Evolutionary conservation across 768 basidiomycete genomes (phyloP), one percentile per base, ranked within the genome.

Genomic region (Macrolepiota dolichaula): DNA sequence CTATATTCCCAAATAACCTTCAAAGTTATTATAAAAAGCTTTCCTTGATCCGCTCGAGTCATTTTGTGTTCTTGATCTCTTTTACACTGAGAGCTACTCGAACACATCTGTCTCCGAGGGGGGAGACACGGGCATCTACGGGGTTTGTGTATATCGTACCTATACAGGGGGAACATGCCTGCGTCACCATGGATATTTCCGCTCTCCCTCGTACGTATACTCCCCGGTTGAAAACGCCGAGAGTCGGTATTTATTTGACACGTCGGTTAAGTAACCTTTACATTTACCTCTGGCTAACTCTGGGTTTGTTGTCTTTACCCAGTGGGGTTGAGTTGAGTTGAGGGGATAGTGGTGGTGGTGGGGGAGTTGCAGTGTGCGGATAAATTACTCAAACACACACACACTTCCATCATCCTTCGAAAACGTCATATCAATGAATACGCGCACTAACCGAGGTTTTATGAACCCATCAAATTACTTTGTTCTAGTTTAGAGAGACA

Each of bases 121-220:
- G 25, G 47, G 47, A 24, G 25, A 22, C 22, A 12, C 22, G 47
- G 25, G 9, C 47, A 49, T 12, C 47, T 12, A 49, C 13, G 9
- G 25, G n/a, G n/a, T n/a, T n/a, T n/a, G n/a, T n/a, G n/a, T n/a
- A n/a, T n/a, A n/a, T n/a, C 19, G 47, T 10, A 49, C 25, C 25
- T 24, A 11, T 5, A 27, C 25, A 27, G 47, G 47, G 47, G 25
- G 4, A 54, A 3, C 9, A 3, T 17, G 3, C 9, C 7, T 17
- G 3, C n/a, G 24, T 55, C 54, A 17, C 54, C 25, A 55, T 55
- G 54, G 54, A 44, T 44, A 44, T 55, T 55, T 42, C 54, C 54
- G 40, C 40, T n/a, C 11, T 7, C 6, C 24, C 35, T 17, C 7
- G 3, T 37, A 1, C n/a, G 7, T 42, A n/a, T 44, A 3, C 19